Conservation (phyloP, 345 rosid species). For the Pseudoturritis turrita region DNA sequence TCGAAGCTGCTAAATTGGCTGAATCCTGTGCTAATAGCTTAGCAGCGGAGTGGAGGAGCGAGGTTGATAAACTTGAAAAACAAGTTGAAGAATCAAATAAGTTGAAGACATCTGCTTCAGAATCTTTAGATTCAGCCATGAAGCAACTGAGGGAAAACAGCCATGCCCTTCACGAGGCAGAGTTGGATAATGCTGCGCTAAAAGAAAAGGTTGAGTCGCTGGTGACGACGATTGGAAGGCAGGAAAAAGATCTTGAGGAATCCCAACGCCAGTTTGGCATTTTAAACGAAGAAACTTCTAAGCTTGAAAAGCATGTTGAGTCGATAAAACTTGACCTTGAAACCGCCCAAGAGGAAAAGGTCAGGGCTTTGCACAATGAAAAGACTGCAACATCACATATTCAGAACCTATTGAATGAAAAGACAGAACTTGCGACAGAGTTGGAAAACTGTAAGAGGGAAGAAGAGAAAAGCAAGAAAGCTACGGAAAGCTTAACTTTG, state of each 20-base stretch:
- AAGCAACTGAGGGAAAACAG: slow-evolving; percentile 63
- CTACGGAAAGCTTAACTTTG: slow-evolving; percentile 72
- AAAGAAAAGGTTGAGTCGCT: slow-evolving; percentile 73
- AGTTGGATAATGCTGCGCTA: slow-evolving; percentile 46
- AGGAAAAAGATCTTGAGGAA: slow-evolving; percentile 62
- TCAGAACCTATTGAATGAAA: slow-evolving; percentile 61
- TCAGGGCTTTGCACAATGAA: slow-evolving; percentile 63
- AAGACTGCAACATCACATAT: slow-evolving; percentile 65
- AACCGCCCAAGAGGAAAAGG: slow-evolving; percentile 63
- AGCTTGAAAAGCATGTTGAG: slow-evolving; percentile 43
- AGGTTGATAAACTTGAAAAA: slow-evolving; percentile 51
- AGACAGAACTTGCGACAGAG: slow-evolving; percentile 52
- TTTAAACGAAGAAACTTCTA: slow-evolving; percentile 47
- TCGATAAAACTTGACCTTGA: slow-evolving; percentile 55
- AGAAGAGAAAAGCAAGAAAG: slow-evolving; percentile 81
- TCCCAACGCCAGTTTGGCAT: slow-evolving; percentile 36
- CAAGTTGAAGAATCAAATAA: slow-evolving; percentile 51
- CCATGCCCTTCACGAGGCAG: slow-evolving; percentile 62
- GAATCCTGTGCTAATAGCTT: slow-evolving; percentile 75
- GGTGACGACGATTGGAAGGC: slow-evolving; percentile 57
- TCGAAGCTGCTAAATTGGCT: slow-evolving; percentile 89
- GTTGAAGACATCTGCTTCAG: slow-evolving; percentile 73
- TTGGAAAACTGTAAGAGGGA: slow-evolving; percentile 57
- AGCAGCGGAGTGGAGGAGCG: slow-evolving; percentile 58
- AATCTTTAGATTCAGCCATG: slow-evolving; percentile 69